phyloP scores from a whole-genome alignment of 78 protist species.

The Dictyostelium discoideum region dicty_2.7 NC_007090.3:1172001-1172500 shows the following conservation, averaged over 20 bases:
- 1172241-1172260: too few species aligned
- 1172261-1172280: conserved; percentile 5
- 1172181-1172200: not conserved
- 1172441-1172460: not conserved
- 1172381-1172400: not conserved
- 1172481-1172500: not conserved
- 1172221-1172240: too few species aligned
- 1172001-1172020: conserved; percentile 12
- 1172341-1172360: not conserved
- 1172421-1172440: not conserved
- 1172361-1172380: not conserved
- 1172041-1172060: not conserved
- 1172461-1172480: not conserved
- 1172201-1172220: not conserved
- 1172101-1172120: conserved; percentile 66
- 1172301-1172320: conserved; percentile 25
- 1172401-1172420: not conserved
- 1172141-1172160: conserved; percentile 45
- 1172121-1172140: conserved; percentile 79
- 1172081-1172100: conserved; percentile 67
- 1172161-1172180: not conserved
- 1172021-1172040: not conserved
- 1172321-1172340: conserved; percentile 18
- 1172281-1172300: conserved; percentile 33
- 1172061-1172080: conserved; percentile 56